Base-by-base conservation (phyloP, 139 green algal genomes). In the Limnomonas spitsbergensis region DNA sequence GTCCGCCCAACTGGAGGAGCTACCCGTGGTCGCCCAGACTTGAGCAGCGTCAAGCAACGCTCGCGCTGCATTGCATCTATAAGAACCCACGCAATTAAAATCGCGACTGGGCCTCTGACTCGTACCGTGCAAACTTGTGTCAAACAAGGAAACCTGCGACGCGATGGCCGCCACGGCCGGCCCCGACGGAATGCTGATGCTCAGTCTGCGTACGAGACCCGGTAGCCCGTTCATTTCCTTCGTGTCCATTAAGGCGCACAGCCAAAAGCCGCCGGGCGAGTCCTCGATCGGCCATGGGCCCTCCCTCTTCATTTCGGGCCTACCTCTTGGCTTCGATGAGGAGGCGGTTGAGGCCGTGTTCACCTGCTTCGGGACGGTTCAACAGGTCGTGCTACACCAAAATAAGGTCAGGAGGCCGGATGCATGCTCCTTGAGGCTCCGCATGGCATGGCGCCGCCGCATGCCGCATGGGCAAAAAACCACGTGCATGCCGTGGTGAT, bases 291-390 rank as follows among this genome's bases (percentile, higher is more conserved):
- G 7, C n/a, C n/a, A n/a, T n/a, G 54, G 40, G 14, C 39, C 76
- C 0, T 70, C 77, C 2, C 31, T 92, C 20, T 93, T 90, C 69
- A 78, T 93, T 0, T 79, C 83, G 2, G 90, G 89, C 3, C 61
- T 94, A 31, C 90, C 90, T 0, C 47, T 79, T 9, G 73, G 79
- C 0, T 38, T 87, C 1, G 67, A 75, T 27, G 85, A 90, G 38
- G 75, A 38, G 1, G 67, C 54, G 1, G 24, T 94, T 24, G 32
- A 77, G 7, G 78, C 88, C 26, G 56, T 91, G 0, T 91, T 93
- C 26, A 69, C 40, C 6, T 56, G 35, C 9, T 94, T 94, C 84
- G 91, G 91, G 2, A n/a, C 66, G 2, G 81, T 94, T 0, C 32
- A 75, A 38, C 82, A 88, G 4, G 82, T 83, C 4, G 87, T 89